Evolutionary conservation across 345 rosid genomes (phyloP).

Genomic region (Streptanthus diversifolius): DNA sequence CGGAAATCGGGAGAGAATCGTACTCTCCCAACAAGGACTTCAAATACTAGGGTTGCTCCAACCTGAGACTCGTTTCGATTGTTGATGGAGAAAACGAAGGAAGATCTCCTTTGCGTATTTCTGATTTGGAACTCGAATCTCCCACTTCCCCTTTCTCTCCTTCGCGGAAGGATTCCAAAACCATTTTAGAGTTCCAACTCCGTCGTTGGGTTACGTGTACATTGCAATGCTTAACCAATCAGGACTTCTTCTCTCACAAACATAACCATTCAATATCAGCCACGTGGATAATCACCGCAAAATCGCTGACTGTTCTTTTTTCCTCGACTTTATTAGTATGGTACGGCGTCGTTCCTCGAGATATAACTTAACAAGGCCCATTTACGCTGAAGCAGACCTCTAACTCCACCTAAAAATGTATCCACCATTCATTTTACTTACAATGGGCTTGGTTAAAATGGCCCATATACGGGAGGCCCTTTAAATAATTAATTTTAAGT

Average conservation of each 20-base stretch:
- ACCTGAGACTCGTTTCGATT: neutral
- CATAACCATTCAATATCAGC: neutral
- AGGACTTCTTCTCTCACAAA: constrained; percentile 17
- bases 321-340: neutral
- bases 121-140: neutral
- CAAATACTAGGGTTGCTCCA: constrained; percentile 10
- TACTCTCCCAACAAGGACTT: constrained; percentile 34
- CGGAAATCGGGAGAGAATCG: constrained; percentile 42
- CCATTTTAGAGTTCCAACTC: constrained; percentile 7
- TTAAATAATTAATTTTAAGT: too few relatives aligned
- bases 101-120: constrained; percentile 8
- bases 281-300: constrained; percentile 3
- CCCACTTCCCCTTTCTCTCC: neutral
- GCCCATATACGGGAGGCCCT: neutral
- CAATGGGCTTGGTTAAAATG: neutral
- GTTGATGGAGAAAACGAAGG: neutral
- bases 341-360: neutral
- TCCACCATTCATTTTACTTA: too few relatives aligned
- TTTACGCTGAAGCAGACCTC: neutral
- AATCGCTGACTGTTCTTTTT: constrained; percentile 20
- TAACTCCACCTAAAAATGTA: neutral
- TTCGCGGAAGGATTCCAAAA: constrained; percentile 27
- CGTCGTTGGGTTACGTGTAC: constrained; percentile 23
- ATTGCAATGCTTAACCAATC: constrained; percentile 24
- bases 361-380: neutral